These are phyloP conservation scores for Microcos paniculata DNA, from an alignment of 345 rosid genomes.

Conservation along the genomic window DNA sequence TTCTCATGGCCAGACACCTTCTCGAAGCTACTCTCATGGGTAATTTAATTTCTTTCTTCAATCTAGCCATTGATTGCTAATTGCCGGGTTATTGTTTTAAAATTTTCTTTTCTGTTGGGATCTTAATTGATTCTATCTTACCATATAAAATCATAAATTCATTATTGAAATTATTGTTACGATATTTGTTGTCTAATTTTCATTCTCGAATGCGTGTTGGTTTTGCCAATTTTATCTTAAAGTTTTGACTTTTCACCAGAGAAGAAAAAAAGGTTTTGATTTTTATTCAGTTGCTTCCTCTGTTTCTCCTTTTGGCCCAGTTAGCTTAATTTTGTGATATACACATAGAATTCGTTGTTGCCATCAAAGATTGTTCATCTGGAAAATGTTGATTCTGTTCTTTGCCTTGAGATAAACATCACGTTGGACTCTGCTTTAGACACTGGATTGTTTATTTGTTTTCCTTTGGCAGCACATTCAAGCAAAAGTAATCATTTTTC, in stretches of 20 bases:
- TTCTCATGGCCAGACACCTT: constrained; percentile 68
- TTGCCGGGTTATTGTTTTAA: neutral
- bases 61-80: neutral
- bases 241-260: too few relatives aligned
- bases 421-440: neutral
- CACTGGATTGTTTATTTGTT: neutral
- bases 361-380: neutral
- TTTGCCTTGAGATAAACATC: neutral
- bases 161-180: neutral
- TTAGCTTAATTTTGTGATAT: neutral
- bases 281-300: neutral
- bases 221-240: neutral
- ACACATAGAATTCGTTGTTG: neutral
- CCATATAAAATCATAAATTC: neutral
- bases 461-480: neutral
- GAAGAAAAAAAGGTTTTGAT: neutral
- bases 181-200: neutral
- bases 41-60: constrained; percentile 22
- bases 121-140: neutral
- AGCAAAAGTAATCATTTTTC: neutral
- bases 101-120: neutral
- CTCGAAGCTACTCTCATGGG: constrained; percentile 95
- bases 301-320: neutral
- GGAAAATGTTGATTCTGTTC: neutral
- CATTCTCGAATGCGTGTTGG: neutral